Conservation (phyloP, 2,329 filamentous ascomycete species). For the Aspergillus texensis region DNA sequence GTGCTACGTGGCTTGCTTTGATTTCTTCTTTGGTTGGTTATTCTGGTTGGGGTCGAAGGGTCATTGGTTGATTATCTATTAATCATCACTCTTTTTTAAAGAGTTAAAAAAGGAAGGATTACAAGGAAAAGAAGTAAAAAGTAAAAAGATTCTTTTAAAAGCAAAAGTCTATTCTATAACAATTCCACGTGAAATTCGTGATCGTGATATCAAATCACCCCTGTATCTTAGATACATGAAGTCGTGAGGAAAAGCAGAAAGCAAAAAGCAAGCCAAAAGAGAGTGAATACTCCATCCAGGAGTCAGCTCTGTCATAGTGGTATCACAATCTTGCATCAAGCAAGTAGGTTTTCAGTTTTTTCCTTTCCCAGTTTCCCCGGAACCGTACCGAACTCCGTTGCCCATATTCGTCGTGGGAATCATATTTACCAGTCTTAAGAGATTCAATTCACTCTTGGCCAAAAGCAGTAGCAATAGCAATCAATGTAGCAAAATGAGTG, state of each 20-base stretch:
- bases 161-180: not conserved
- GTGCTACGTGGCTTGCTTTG: not conserved
- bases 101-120: no score
- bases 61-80: no score
- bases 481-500: not conserved
- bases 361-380: not conserved
- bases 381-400: slow-evolving; percentile 2
- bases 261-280: not conserved
- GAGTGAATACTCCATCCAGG: slow-evolving; percentile 4
- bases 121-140: not conserved
- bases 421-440: not conserved
- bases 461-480: not conserved
- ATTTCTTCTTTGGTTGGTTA: not conserved
- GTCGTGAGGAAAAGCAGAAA: not conserved
- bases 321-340: slow-evolving; percentile 9
- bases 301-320: slow-evolving; percentile 7
- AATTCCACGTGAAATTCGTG: not conserved
- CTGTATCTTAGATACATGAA: not conserved
- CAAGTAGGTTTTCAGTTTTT: not conserved
- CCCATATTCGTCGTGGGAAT: not conserved
- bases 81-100: no score
- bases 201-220: not conserved
- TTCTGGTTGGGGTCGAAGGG: no score
- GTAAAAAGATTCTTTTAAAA: not conserved
- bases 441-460: not conserved